Evolutionary conservation across 495 filamentous ascomycete species (phyloP), one percentile per base, ranked within the genome.

Genomic region (Chaetomium cochliodes): DNA sequence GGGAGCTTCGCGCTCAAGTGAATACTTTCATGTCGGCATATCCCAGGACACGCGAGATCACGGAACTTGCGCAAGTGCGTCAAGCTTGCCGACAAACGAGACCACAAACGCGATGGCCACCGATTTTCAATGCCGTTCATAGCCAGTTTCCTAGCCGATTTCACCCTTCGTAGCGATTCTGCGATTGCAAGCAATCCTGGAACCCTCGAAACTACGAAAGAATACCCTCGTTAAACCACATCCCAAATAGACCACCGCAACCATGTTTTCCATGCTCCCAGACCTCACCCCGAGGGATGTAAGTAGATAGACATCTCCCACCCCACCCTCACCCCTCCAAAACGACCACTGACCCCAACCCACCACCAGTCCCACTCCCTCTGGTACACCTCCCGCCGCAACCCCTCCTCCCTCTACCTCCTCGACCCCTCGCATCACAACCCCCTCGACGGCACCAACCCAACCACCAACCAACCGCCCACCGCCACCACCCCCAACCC

Each of bases 251-350:
- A 9, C 1, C 33, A 46, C 41, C n/a, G 64, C 66, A 54, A 77
- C 64, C 58, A 89, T 85, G 83, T 83, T 90, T 70, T 81, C 86
- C 42, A 83, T 89, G 39, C 84, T 93, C n/a, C 89, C 90, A 12
- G 83, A 86, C 66, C 81, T 93, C 64, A 81, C 83, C 44, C 89
- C 90, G 25, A 87, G 85, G 68, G 87, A 91, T 67, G 90, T 91
- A 83, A 71, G 85, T 55, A 23, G 7, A 28, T 28, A 25, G n/a
- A 18, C 37, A 47, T 20, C 12, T 23, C 26, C 41, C 23, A 33
- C 59, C 28, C 44, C 42, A n/a, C 51, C 30, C 42, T 39, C 23
- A 4, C 15, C 41, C 8, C 30, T 30, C 26, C 44, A 23, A 58
- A 42, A 20, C 18, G 39, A 62, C 53, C 71, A 63, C 51, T 44